Conservation (phyloP, 164 flowering plant species). For the Stephania japonica region DNA sequence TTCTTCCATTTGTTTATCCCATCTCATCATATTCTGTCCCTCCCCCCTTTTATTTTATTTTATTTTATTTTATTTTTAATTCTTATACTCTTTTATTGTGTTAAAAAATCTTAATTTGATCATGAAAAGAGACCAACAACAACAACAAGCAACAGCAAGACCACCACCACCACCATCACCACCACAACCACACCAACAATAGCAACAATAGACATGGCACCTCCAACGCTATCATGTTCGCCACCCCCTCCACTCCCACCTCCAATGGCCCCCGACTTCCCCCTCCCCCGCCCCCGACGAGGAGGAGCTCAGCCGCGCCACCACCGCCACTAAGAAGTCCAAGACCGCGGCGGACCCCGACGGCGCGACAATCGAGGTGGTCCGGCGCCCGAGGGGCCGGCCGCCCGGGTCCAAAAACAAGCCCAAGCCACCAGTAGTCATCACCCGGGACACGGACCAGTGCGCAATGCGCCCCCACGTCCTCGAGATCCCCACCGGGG, state of each 20-base stretch:
- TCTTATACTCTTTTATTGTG: no score
- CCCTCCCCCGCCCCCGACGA: constrained; percentile 30
- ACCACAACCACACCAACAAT: constrained; percentile 16
- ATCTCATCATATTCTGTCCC: not conserved
- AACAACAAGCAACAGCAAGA: not conserved
- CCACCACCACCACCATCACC: constrained; percentile 13
- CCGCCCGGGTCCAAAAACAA: constrained; percentile 80
- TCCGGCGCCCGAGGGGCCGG: constrained; percentile 56
- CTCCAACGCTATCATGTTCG: no score
- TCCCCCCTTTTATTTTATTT: not conserved
- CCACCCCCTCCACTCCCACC: no score
- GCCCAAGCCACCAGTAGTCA: constrained; percentile 56
- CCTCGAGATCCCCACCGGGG: constrained; percentile 50
- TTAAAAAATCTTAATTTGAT: no score
- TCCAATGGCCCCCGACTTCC: not conserved
- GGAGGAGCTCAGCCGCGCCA: constrained; percentile 25
- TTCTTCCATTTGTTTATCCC: not conserved
- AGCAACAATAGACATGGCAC: not conserved
- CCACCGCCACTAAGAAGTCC: constrained; percentile 8
- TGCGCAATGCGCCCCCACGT: constrained; percentile 59
- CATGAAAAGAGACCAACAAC: no score
- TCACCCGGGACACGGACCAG: constrained; percentile 43
- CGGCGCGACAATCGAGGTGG: constrained; percentile 53
- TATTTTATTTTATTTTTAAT: no score
- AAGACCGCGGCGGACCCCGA: constrained; percentile 20